Conservation (phyloP, 1,284 basidiomycete species). For the Leccinum pachyderme region DNA sequence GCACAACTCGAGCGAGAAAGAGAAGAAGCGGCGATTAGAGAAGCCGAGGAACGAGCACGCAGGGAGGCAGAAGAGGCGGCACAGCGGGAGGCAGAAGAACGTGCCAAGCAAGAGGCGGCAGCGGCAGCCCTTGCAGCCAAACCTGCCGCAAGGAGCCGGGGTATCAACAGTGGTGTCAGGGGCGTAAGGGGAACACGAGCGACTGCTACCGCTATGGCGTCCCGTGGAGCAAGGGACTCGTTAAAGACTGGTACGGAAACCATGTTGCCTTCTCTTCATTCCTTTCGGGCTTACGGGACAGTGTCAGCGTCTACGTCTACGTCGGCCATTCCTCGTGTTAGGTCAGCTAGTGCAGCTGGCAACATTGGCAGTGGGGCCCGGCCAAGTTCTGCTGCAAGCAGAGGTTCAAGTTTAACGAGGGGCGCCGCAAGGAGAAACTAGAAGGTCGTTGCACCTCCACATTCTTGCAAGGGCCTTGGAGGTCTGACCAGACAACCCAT, state of each 20-base stretch:
- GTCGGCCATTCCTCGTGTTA: constrained; percentile 23
- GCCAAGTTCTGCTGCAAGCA: constrained; percentile 25
- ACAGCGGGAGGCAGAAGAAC: constrained; percentile 33
- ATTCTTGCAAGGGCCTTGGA: background rate
- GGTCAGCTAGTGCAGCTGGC: constrained; percentile 31
- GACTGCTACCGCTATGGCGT: constrained; percentile 32
- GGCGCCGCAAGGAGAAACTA: constrained; percentile 28
- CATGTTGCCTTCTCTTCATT: background rate
- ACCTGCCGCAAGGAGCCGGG: constrained; percentile 31
- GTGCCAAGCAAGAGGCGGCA: constrained; percentile 27
- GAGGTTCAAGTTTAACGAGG: constrained; percentile 26
- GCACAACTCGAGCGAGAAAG: constrained; percentile 48
- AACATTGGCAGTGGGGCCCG: constrained; percentile 23
- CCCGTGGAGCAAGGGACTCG: constrained; percentile 35
- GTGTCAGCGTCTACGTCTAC: constrained; percentile 17
- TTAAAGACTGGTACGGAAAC: constrained; percentile 24
- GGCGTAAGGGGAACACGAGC: constrained; percentile 58
- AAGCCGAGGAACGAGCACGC: constrained; percentile 47
- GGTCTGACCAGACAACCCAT: background rate
- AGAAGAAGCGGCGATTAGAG: constrained; percentile 51
- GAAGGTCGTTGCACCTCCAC: background rate
- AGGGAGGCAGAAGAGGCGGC: constrained; percentile 41
- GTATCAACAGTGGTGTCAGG: constrained; percentile 46
- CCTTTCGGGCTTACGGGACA: constrained; percentile 6
- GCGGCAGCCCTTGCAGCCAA: constrained; percentile 20